phyloP scores from a whole-genome alignment of 805 yeast genomes.

The Yamadazyma scolyti region DNA sequence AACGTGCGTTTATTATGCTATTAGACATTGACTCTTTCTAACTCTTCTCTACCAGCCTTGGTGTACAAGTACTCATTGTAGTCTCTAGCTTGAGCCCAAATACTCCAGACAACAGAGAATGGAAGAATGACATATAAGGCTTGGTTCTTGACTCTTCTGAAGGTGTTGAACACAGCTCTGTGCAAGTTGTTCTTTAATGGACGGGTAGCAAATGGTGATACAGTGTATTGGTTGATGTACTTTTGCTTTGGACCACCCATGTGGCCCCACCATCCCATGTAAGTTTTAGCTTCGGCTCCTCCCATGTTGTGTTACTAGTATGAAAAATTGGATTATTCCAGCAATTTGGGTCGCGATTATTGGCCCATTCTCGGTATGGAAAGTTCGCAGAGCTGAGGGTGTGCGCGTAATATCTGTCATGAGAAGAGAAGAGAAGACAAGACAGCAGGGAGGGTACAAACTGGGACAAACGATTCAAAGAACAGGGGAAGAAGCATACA shows the following conservation, averaged over 20 bases:
- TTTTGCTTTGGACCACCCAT: slow-evolving; percentile 86
- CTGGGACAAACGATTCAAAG: too few species aligned
- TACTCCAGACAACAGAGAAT: slow-evolving; percentile 72
- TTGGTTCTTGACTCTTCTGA: slow-evolving; percentile 91
- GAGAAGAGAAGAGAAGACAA: too few species aligned
- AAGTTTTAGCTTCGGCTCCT: slow-evolving; percentile 52
- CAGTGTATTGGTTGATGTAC: slow-evolving; percentile 81
- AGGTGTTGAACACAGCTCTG: slow-evolving; percentile 85
- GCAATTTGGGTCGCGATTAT: too few species aligned
- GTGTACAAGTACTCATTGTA: slow-evolving; percentile 93
- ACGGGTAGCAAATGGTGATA: slow-evolving; percentile 90
- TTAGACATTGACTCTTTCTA: slow-evolving; percentile 59
- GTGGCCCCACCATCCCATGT: slow-evolving; percentile 98
- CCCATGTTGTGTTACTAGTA: slow-evolving; percentile 16
- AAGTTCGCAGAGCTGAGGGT: too few species aligned
- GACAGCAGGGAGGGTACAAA: too few species aligned
- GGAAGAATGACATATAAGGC: slow-evolving; percentile 75
- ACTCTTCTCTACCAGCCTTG: slow-evolving; percentile 95
- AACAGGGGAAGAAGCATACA: too few species aligned
- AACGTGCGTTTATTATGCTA: too few species aligned
- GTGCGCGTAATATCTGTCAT: too few species aligned
- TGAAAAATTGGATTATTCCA: too few species aligned
- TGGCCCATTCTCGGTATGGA: too few species aligned
- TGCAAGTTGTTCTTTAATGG: slow-evolving; percentile 85
- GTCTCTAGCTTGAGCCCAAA: slow-evolving; percentile 85